Evolutionary conservation across 2,329 filamentous ascomycete genomes (phyloP).

Genomic region (Coniochaeta sp.): DNA sequence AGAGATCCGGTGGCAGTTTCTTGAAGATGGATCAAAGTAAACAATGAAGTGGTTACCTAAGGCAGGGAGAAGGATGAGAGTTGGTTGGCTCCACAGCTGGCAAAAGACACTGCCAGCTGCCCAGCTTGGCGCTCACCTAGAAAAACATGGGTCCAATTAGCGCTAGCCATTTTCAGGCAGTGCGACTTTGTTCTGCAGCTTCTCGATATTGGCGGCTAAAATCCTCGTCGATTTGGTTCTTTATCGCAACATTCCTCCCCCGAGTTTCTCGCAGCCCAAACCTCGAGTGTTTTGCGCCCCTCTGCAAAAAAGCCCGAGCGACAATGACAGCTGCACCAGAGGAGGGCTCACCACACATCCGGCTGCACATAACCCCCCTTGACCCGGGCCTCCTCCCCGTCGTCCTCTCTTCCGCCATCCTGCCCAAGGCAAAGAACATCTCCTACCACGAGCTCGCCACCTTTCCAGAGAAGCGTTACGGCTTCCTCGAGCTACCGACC

Average conservation of each 20-base stretch:
- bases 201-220: neutral
- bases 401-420: constrained; percentile 62
- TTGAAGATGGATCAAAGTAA: too few species aligned
- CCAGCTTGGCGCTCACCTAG: too few species aligned
- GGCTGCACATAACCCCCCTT: constrained; percentile 86
- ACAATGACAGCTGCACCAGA: constrained; percentile 8
- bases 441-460: constrained; percentile 84
- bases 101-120: too few species aligned
- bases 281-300: neutral
- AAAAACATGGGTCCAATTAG: neutral
- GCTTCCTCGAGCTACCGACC: constrained; percentile 75
- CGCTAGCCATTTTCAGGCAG: neutral
- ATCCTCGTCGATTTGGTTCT: neutral
- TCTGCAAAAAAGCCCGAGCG: neutral
- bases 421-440: constrained; percentile 64
- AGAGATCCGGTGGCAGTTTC: too few species aligned
- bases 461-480: constrained; percentile 86
- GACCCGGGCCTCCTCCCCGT: constrained; percentile 65
- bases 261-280: too few species aligned
- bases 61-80: too few species aligned
- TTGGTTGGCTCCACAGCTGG: too few species aligned
- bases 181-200: too few species aligned
- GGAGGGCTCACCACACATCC: constrained; percentile 28
- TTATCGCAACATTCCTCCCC: too few species aligned
- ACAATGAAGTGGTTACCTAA: too few species aligned